Conservation (phyloP, 1,284 basidiomycete species). For the Austroboletus novae-zelandiae region DNA sequence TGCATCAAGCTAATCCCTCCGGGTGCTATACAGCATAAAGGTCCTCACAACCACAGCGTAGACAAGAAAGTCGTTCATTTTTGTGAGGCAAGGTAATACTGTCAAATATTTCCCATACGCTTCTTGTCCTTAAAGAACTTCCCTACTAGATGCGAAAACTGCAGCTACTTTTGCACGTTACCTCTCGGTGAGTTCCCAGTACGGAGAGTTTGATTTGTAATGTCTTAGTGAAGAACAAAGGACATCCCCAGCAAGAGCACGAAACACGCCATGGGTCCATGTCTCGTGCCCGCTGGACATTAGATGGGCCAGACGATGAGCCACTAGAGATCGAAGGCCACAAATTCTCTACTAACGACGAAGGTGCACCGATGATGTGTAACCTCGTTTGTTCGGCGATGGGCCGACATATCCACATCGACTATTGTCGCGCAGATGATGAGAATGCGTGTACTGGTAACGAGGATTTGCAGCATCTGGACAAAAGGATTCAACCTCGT, state of each 20-base stretch:
- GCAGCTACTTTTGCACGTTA: slow-evolving; percentile 58
- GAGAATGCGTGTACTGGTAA: slow-evolving; percentile 37
- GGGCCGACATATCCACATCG: slow-evolving; percentile 56
- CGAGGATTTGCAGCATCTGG: slow-evolving; percentile 47
- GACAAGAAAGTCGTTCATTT: slow-evolving; percentile 45
- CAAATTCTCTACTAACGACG: slow-evolving; percentile 54
- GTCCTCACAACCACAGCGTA: slow-evolving; percentile 47
- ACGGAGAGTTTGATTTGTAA: background rate
- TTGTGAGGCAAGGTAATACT: slow-evolving; percentile 45
- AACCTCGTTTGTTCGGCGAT: slow-evolving; percentile 53
- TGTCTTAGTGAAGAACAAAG: slow-evolving; percentile 31
- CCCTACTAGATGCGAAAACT: slow-evolving; percentile 48
- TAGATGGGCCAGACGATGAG: slow-evolving; percentile 48
- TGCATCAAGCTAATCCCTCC: slow-evolving; percentile 48
- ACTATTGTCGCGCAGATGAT: slow-evolving; percentile 49
- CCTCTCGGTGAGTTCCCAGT: slow-evolving; percentile 44
- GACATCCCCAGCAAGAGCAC: slow-evolving; percentile 57
- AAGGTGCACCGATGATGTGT: slow-evolving; percentile 65
- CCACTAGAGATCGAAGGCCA: slow-evolving; percentile 53
- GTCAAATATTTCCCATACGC: background rate
- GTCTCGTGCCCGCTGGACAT: slow-evolving; percentile 53
- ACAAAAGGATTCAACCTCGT: slow-evolving; percentile 41
- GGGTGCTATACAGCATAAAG: slow-evolving; percentile 41
- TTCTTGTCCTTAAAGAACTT: background rate
- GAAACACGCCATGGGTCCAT: slow-evolving; percentile 65